phyloP scores from a whole-genome alignment of 768 basidiomycete species.

The Leccinum subtestaceum region DNA sequence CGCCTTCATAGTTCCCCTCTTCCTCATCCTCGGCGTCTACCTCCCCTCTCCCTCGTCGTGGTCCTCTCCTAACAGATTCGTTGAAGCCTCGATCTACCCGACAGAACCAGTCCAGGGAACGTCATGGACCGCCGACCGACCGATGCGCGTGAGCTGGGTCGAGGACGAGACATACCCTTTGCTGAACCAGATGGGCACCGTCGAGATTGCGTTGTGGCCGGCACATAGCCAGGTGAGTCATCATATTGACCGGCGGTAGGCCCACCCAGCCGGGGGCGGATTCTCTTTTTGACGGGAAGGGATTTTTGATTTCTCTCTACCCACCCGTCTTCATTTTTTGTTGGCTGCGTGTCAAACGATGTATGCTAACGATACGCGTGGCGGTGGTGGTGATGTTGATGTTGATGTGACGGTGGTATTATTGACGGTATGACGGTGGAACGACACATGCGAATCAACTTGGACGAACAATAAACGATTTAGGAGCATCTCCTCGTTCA shows the following conservation, averaged over 20 bases:
- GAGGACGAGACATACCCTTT: slow-evolving; percentile 45
- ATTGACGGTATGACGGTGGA: not conserved
- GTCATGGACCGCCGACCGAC: slow-evolving; percentile 42
- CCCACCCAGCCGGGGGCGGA: too few relatives aligned
- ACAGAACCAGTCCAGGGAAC: slow-evolving; percentile 48
- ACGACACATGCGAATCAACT: not conserved
- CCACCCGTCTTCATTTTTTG: not conserved
- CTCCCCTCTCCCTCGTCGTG: slow-evolving; percentile 3
- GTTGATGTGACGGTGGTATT: not conserved
- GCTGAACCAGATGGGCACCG: slow-evolving; percentile 39
- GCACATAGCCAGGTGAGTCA: slow-evolving; percentile 9
- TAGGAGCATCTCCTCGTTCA: slow-evolving; percentile 38
- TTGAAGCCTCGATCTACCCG: slow-evolving; percentile 44
- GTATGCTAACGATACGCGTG: not conserved
- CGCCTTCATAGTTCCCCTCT: not conserved
- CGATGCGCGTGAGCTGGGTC: slow-evolving; percentile 45
- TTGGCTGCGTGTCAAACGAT: not conserved
- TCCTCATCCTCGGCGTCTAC: not conserved
- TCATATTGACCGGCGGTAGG: not conserved
- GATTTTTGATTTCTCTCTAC: not conserved
- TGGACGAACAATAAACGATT: not conserved
- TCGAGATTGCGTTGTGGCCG: slow-evolving; percentile 47
- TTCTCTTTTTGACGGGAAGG: not conserved
- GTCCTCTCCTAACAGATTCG: not conserved
- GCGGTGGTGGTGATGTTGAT: not conserved